A percentile compares a stretch with the other conserved stretches of the same genome.
These are phyloP conservation scores for Penicillium nucicola DNA, from an alignment of 495 filamentous ascomycete species.

Conservation along the genomic window DNA sequence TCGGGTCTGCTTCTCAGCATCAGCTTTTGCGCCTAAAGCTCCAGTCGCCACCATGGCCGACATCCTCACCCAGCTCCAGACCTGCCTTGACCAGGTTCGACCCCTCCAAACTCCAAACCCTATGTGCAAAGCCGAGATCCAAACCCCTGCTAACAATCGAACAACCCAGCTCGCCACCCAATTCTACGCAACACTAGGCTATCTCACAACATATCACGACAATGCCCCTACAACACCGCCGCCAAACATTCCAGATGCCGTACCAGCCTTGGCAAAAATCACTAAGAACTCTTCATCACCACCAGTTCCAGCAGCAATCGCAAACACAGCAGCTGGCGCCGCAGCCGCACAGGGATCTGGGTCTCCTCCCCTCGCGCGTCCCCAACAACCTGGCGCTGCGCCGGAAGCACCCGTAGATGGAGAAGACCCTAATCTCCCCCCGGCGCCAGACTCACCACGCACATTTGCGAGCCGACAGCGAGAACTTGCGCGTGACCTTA, in stretches of 20 bases:
- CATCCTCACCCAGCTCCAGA: conserved; percentile 89
- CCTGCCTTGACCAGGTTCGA: conserved; percentile 82
- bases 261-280: conserved; percentile 39
- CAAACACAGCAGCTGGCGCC: conserved; percentile 22
- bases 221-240: conserved; percentile 61
- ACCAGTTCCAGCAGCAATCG: conserved; percentile 37
- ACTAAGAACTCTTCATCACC: conserved; percentile 40
- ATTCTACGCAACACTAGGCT: conserved; percentile 83
- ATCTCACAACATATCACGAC: conserved; percentile 78
- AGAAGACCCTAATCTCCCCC: conserved; percentile 31
- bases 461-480: conserved; percentile 67
- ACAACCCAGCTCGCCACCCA: conserved; percentile 71
- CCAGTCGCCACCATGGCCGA: conserved; percentile 66
- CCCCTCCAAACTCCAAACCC: not conserved
- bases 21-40: not conserved
- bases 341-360: conserved; percentile 17
- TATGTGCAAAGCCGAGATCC: no score
- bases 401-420: conserved; percentile 11
- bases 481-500: conserved; percentile 82
- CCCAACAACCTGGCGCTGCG: conserved; percentile 19
- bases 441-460: conserved; percentile 56
- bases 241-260: conserved; percentile 54
- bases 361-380: conserved; percentile 26
- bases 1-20: not conserved
- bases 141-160: conserved; percentile 4